Base-by-base conservation (phyloP, 2,329 filamentous ascomycete species). In the Penicillium psychrosexuale region DNA sequence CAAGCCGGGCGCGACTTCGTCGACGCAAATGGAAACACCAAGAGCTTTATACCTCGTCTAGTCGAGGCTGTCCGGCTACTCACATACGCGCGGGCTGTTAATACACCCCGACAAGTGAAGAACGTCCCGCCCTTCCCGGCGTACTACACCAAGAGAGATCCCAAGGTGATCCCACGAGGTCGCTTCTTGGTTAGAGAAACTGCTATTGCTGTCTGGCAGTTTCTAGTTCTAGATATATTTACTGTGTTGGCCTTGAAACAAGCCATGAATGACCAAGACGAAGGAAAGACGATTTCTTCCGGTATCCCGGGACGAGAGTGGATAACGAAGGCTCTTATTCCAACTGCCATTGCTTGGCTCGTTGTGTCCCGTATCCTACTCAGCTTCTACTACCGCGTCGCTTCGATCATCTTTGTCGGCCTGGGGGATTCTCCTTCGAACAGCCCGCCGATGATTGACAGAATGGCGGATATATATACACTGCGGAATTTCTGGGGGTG, bases 401-500 rank as follows among this genome's bases (percentile, higher is more conserved):
- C 51, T 1, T 67, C 67, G 1, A 46, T 67, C 17, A 2, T 69
- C 0, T 51, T 45, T 38, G 66, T 68, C 3, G 58, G 55, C 3
- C 7, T 61, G 0, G 40, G 60, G 59, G 0, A 36, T 61, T 40
- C 47, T 1, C 57, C 65, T 3, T 44, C 27, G 11, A 58, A 65
- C 8, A 69, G 65, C 47, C 64, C 61, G 1, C 67, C 67, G 5
- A 27, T 61, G 8, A 68, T 67, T 44, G 66, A 61, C 9, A 58
- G 59, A 17, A 60, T 62, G 31, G 56, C 48, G 37, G 61, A 69
- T 52, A 54, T 61, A 8, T 66, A 64, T 39, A 67, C 66, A 5
- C 8, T 69, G 15, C 61, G 66, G 12, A 57, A 61, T 5, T 67
- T 62, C 30, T 70, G 67, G 67, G 64, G 67, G 67, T 69, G 43